Evolutionary conservation across 129 eudicot species (phyloP).

Genomic region (Arctium lappa): DNA sequence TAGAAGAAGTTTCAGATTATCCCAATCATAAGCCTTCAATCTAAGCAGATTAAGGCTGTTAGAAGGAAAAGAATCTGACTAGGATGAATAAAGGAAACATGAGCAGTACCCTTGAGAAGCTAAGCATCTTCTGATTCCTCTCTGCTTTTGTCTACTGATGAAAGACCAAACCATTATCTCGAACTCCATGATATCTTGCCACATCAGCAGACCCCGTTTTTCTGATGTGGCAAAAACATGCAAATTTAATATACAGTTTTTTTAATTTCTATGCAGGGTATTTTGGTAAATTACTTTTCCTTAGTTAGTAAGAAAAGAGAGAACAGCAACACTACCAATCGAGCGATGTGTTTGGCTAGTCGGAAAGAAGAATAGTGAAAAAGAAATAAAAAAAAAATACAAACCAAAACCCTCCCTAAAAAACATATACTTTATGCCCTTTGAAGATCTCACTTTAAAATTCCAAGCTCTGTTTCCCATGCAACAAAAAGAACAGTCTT

Average conservation of each 20-base stretch:
- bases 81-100: constrained; percentile 58
- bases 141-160: constrained; percentile 36
- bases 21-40: constrained; percentile 61
- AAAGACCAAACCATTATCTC: constrained; percentile 39
- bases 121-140: constrained; percentile 62
- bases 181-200: constrained; percentile 36
- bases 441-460: constrained; percentile 78
- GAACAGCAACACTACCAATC: constrained; percentile 48
- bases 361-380: constrained; percentile 48
- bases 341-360: constrained; percentile 37
- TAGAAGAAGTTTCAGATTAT: constrained; percentile 58
- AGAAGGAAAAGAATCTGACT: constrained; percentile 55
- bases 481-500: constrained; percentile 60
- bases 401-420: constrained; percentile 39
- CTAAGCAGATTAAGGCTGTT: constrained; percentile 54
- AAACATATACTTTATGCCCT: constrained; percentile 62
- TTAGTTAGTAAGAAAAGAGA: constrained; percentile 68
- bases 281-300: constrained; percentile 44
- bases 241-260: background rate
- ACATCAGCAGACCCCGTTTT: constrained; percentile 25
- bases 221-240: constrained; percentile 8
- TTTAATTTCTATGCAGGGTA: constrained; percentile 8
- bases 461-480: constrained; percentile 77
- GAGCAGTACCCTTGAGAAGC: constrained; percentile 82
- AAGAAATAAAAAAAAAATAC: constrained; percentile 30